Base-by-base conservation (phyloP, 768 basidiomycete genomes). In the Suillus subluteus region DNA sequence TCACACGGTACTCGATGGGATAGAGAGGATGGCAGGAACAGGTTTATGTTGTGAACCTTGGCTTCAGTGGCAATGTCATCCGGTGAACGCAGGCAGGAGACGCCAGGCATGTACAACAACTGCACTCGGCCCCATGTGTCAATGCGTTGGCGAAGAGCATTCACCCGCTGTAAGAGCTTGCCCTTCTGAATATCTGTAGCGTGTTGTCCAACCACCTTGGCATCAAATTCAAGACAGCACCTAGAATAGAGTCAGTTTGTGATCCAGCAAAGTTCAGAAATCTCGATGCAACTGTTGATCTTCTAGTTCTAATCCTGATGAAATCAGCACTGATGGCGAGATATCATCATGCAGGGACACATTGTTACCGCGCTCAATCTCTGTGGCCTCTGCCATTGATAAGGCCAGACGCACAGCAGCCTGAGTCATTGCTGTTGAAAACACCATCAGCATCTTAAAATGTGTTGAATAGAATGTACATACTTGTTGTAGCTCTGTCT, bases 111-210 rank as follows among this genome's bases (percentile, higher is more conserved):
- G 13, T 59, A 59, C 35, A 59, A 40, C 11, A 59, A 21, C 35
- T 59, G 58, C 23, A 59, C 58, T 11, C 16, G 4, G 35, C 16
- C 32, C 58, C 58, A 59, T 7, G 41, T n/a, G n/a, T 59, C 58
- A 37, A 58, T n/a, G 18, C 40, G 32, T 32, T 32, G 32, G 32
- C 32, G 58, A 21, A 58, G 58, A 23, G 23, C 37, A 40, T 59
- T 38, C n/a, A 59, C 12, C 9, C 58, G 23, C 32, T 58, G 58
- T 58, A 35, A 40, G 21, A 58, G 8, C 32, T 58, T 58, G 32
- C 32, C 32, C 32, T 58, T 58, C 40, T 58, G 58, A 18, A 26
- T 11, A 35, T 58, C 58, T n/a, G 58, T 58, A 35, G 58, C n/a
- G 37, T 58, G 58, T 35, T n/a, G 23, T 32, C 58, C 58, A 35